Conservation (phyloP, 2,329 filamentous ascomycete genomes). For the Periglandula ipomoeae region DNA sequence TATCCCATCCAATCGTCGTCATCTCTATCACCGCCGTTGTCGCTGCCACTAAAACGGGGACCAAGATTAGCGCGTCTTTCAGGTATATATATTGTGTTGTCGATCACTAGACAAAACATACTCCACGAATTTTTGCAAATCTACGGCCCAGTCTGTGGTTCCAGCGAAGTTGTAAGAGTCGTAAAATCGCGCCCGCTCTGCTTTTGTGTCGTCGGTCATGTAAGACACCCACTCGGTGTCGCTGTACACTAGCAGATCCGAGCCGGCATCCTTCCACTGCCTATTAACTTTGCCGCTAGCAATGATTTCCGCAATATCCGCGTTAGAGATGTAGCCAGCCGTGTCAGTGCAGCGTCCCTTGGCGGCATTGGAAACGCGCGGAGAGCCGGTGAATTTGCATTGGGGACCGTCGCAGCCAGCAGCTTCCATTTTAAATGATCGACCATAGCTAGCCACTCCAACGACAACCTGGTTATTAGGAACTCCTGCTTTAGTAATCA, state of each 20-base stretch:
- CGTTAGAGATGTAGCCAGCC: conserved; percentile 22
- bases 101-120: background rate
- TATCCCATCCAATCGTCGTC: background rate
- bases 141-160: background rate
- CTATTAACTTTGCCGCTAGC: background rate
- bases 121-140: background rate
- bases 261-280: conserved; percentile 1
- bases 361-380: conserved; percentile 11
- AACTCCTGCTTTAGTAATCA: conserved; percentile 26
- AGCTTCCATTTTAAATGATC: conserved; percentile 24
- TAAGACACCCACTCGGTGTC: conserved; percentile 10
- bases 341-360: conserved; percentile 19
- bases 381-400: conserved; percentile 18
- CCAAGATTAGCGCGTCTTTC: background rate
- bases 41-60: background rate
- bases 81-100: background rate
- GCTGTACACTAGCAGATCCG: conserved; percentile 14
- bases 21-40: background rate
- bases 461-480: conserved; percentile 21
- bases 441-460: conserved; percentile 22
- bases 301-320: conserved; percentile 18
- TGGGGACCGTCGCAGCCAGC: conserved; percentile 16
- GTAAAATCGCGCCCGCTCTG: background rate
- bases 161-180: background rate
- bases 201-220: background rate